A percentile compares a stretch with the other conserved stretches of the same genome.
These are phyloP conservation scores for Polychaeton citri DNA, from an alignment of 2,329 filamentous ascomycete species.

Conservation along the genomic window DNA sequence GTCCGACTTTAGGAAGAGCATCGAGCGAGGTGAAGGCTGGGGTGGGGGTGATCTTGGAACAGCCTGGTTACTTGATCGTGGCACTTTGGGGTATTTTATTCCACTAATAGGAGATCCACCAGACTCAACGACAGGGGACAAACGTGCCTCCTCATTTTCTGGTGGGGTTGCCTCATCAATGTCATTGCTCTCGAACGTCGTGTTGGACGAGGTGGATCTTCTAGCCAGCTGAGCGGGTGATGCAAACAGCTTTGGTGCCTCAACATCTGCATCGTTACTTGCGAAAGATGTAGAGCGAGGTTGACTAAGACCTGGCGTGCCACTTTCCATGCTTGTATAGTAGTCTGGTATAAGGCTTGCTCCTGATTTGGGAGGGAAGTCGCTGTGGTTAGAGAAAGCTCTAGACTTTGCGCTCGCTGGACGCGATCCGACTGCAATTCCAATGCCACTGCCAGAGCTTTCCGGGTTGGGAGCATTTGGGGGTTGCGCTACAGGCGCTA, in stretches of 20 bases:
- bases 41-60: conserved; percentile 24
- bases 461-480: conserved; percentile 1
- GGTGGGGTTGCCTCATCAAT: conserved; percentile 32
- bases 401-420: neutral
- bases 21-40: conserved; percentile 3
- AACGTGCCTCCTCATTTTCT: conserved; percentile 28
- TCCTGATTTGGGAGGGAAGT: conserved; percentile 7
- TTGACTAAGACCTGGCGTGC: conserved; percentile 7
- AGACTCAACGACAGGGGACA: conserved; percentile 28
- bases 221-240: conserved; percentile 2
- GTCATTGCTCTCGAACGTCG: conserved; percentile 34
- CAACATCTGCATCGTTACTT: conserved; percentile 10
- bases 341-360: conserved; percentile 16
- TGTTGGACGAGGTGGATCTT: conserved; percentile 23
- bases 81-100: conserved; percentile 35
- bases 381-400: conserved; percentile 1
- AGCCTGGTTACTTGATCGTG: conserved; percentile 32
- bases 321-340: conserved; percentile 17
- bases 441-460: neutral
- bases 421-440: neutral
- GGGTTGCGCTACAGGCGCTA: neutral
- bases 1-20: neutral
- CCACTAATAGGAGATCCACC: conserved; percentile 28
- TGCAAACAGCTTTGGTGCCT: conserved; percentile 4
- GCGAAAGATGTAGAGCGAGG: conserved; percentile 4